Percentiles rank a stretch among this genome's conserved stretches.
phyloP scores from a whole-genome alignment of 345 rosid genomes.

The Heritiera fomes region DNA sequence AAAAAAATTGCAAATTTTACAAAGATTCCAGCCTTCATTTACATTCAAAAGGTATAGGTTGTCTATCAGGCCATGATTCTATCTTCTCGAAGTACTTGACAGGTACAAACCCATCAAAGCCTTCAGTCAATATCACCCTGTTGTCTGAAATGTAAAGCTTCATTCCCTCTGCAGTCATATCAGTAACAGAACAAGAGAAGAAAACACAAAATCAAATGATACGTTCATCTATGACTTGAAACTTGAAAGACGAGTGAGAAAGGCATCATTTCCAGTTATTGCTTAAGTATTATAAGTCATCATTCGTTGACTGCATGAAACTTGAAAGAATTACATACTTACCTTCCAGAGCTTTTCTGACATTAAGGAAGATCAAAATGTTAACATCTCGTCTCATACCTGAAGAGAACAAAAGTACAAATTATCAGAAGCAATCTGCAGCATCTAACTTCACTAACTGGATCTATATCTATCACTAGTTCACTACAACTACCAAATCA shows the following conservation, averaged over 20 bases:
- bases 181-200: not conserved
- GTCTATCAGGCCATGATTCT: conserved; percentile 76
- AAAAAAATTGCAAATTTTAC: too few species aligned
- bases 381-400: too few species aligned
- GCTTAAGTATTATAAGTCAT: not conserved
- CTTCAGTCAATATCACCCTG: conserved; percentile 83
- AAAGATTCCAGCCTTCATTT: not conserved
- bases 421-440: too few species aligned
- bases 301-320: too few species aligned
- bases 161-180: conserved; percentile 61
- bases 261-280: too few species aligned
- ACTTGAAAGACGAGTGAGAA: not conserved
- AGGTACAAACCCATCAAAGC: conserved; percentile 79
- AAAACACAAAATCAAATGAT: too few species aligned
- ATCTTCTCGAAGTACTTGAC: conserved; percentile 67
- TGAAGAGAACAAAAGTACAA: too few species aligned
- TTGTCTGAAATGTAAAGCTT: conserved; percentile 85
- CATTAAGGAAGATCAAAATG: too few species aligned
- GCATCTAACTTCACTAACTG: too few species aligned
- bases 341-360: too few species aligned
- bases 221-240: not conserved
- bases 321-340: too few species aligned
- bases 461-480: not conserved
- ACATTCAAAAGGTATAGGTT: conserved; percentile 38
- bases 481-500: not conserved